Conservation (phyloP, 768 basidiomycete genomes). For the Kwoniella sp. region DNA sequence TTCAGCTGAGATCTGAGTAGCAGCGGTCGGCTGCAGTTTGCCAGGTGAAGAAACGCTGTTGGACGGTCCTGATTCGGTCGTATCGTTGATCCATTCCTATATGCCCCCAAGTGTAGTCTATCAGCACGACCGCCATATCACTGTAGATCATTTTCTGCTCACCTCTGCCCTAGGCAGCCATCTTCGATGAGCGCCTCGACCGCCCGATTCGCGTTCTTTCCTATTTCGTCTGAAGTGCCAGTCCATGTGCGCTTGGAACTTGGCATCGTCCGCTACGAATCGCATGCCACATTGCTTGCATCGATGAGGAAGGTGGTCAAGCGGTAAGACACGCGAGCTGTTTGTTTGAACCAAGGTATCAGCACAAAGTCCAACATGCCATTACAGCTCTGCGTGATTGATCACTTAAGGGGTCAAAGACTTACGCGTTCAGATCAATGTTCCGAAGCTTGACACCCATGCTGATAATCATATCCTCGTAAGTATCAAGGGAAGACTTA, state of each 20-base stretch:
- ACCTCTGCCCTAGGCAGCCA: slow-evolving; percentile 87
- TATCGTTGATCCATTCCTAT: slow-evolving; percentile 86
- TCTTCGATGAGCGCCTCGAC: slow-evolving; percentile 82
- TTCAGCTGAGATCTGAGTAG: slow-evolving; percentile 66
- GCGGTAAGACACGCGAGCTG: slow-evolving; percentile 32
- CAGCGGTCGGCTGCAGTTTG: slow-evolving; percentile 35
- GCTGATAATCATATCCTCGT: slow-evolving; percentile 52
- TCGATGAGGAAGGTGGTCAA: slow-evolving; percentile 68
- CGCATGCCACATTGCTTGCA: slow-evolving; percentile 94
- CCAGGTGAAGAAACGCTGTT: slow-evolving; percentile 29
- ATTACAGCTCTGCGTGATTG: no score
- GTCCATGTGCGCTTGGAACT: slow-evolving; percentile 85
- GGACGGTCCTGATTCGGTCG: slow-evolving; percentile 45
- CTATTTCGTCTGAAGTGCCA: slow-evolving; percentile 93
- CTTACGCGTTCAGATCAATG: slow-evolving; percentile 47
- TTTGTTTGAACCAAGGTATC: no score
- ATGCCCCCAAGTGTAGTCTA: no score
- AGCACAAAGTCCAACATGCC: no score
- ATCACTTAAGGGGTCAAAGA: no score
- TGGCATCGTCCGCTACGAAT: slow-evolving; percentile 77
- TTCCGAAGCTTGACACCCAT: slow-evolving; percentile 36
- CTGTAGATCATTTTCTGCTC: no score
- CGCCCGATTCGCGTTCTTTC: slow-evolving; percentile 61
- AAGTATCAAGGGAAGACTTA: slow-evolving; percentile 37
- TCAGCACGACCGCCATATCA: no score